These are phyloP conservation scores for Lojkania enalia DNA, from an alignment of 2,329 filamentous ascomycete genomes.

Conservation along the genomic window DNA sequence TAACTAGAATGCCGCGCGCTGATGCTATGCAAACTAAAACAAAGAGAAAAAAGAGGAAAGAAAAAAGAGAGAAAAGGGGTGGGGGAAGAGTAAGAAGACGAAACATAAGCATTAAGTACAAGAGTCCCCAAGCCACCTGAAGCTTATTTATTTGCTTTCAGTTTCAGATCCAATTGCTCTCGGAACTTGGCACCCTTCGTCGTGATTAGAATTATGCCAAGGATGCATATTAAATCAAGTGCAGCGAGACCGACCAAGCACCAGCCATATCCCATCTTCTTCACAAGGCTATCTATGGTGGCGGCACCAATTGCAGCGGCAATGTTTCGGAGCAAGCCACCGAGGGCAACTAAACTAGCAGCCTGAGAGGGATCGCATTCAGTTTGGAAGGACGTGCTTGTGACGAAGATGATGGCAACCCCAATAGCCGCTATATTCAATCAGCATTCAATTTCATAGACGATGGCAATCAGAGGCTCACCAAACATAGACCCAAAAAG, in stretches of 20 bases:
- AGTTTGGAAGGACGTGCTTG: conserved; percentile 44
- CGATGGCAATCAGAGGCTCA: conserved; percentile 1
- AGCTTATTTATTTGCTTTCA: not conserved
- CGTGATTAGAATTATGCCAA: conserved; percentile 6
- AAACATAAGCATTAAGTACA: too few species aligned
- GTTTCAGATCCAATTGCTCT: conserved; percentile 1
- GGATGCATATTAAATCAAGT: conserved; percentile 20
- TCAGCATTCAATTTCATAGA: not conserved
- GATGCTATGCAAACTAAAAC: too few species aligned
- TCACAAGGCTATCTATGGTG: conserved; percentile 33
- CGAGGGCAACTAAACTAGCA: conserved; percentile 43
- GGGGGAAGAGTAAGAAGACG: too few species aligned
- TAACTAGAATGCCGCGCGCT: too few species aligned
- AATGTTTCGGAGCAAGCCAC: conserved; percentile 42
- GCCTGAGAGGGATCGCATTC: conserved; percentile 41
- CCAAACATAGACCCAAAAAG: conserved; percentile 36
- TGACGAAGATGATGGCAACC: conserved; percentile 46
- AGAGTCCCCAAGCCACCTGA: too few species aligned
- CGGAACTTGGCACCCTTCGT: conserved; percentile 2
- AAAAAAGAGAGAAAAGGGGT: too few species aligned
- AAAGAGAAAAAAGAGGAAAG: too few species aligned
- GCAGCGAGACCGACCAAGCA: conserved; percentile 42
- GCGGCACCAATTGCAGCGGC: conserved; percentile 42
- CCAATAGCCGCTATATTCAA: conserved; percentile 35
- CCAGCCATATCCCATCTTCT: conserved; percentile 40